A percentile compares a stretch with the other conserved stretches of the same genome.
Evolutionary conservation across 2,329 filamentous ascomycete species (phyloP).

Genomic region (Cordyceps farinosa): DNA sequence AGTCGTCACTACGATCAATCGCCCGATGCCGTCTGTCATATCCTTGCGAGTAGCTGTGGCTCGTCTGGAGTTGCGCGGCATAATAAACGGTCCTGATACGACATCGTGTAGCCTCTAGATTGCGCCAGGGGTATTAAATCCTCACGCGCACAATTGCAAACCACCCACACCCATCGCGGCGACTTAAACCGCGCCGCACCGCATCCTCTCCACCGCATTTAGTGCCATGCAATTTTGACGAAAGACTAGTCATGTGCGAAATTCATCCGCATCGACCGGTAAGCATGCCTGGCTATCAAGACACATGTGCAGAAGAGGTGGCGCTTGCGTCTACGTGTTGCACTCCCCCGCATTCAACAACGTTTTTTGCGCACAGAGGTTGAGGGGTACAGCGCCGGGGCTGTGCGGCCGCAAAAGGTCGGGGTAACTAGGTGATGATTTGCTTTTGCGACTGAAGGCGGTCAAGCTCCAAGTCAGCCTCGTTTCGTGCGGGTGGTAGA

Average conservation of each 20-base stretch:
- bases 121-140: not conserved
- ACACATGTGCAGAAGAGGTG: not conserved
- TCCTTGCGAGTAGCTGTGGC: not conserved
- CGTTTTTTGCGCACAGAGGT: not conserved
- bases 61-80: not conserved
- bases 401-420: not conserved
- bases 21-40: too few relatives aligned
- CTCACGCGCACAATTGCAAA: not conserved
- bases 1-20: not conserved
- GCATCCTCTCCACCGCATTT: not conserved
- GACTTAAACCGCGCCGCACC: conserved; percentile 1
- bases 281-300: not conserved
- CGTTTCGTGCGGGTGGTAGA: not conserved
- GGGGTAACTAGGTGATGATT: not conserved
- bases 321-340: not conserved
- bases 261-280: not conserved
- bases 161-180: not conserved
- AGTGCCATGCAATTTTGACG: not conserved
- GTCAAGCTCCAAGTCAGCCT: conserved; percentile 6
- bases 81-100: not conserved
- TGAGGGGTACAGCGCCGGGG: not conserved
- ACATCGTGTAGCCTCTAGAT: not conserved
- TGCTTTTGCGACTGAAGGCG: conserved; percentile 7
- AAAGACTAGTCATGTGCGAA: not conserved
- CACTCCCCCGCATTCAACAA: conserved; percentile 1